These are phyloP conservation scores for Verruconis gallopava DNA, from an alignment of 2,329 filamentous ascomycete species.

Conservation along the genomic window DNA sequence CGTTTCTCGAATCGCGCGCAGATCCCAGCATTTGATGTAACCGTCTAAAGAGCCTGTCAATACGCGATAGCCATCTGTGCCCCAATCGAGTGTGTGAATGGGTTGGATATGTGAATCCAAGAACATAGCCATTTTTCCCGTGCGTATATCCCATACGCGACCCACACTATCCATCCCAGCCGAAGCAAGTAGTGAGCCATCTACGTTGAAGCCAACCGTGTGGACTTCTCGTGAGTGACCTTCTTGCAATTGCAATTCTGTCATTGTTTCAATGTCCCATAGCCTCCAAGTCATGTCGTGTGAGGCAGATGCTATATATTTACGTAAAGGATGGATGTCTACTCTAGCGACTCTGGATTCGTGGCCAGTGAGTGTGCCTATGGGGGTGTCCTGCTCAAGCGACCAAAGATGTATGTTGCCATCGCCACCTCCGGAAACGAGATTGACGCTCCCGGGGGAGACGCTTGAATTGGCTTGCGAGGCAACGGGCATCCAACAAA, in stretches of 20 bases:
- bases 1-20: conserved; percentile 72
- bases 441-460: conserved; percentile 61
- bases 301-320: conserved; percentile 81
- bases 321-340: conserved; percentile 86
- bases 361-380: conserved; percentile 73
- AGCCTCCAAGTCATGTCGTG: conserved; percentile 95
- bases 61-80: conserved; percentile 78
- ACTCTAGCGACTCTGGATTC: conserved; percentile 77
- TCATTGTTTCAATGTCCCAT: conserved; percentile 81
- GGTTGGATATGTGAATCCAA: conserved; percentile 87
- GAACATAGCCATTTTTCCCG: conserved; percentile 89
- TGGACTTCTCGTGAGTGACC: conserved; percentile 93
- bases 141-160: conserved; percentile 86
- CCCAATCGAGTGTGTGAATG: conserved; percentile 89
- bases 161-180: conserved; percentile 93
- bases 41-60: conserved; percentile 88
- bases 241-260: conserved; percentile 78
- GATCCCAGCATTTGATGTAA: conserved; percentile 96
- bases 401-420: conserved; percentile 85
- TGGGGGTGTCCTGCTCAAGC: conserved; percentile 68
- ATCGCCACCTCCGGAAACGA: conserved; percentile 84
- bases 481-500: conserved; percentile 79
- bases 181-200: conserved; percentile 80
- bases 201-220: conserved; percentile 74
- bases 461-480: conserved; percentile 60